Percentiles rank a stretch among this genome's conserved stretches.
phyloP scores from a whole-genome alignment of 371 early-diverging fungal species.

The Phascolomyces articulosus region DNA sequence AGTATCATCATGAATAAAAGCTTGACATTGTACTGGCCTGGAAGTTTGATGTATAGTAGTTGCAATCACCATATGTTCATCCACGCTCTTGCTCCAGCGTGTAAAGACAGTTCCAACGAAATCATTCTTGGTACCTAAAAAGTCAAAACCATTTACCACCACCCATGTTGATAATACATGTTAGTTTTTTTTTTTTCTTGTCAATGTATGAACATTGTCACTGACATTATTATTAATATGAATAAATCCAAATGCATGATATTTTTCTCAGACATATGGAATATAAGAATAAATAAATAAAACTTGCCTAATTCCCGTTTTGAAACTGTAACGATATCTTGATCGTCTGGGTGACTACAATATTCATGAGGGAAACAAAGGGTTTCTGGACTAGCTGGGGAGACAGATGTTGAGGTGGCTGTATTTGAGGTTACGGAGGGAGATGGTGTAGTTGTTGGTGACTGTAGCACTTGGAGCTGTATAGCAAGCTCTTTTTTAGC shows the following conservation, averaged over 20 bases:
- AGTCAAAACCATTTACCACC: no score
- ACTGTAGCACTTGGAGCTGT: constrained; percentile 35
- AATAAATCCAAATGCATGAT: background rate
- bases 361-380: constrained; percentile 11
- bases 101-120: constrained; percentile 41
- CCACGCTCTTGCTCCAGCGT: constrained; percentile 25
- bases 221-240: no score
- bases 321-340: constrained; percentile 18
- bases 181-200: background rate
- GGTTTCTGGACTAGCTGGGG: background rate
- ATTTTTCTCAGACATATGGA: no score
- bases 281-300: no score
- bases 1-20: constrained; percentile 45
- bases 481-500: constrained; percentile 46
- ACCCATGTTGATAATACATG: no score
- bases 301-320: constrained; percentile 16
- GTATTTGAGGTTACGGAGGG: background rate
- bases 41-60: constrained; percentile 17
- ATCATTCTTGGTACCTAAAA: constrained; percentile 20
- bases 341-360: constrained; percentile 7
- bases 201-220: no score
- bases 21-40: constrained; percentile 37
- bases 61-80: constrained; percentile 33
- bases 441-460: constrained; percentile 13
- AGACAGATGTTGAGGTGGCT: background rate